Conservation (phyloP, 2,329 filamentous ascomycete species). For the Lachnellula willkommii region DNA sequence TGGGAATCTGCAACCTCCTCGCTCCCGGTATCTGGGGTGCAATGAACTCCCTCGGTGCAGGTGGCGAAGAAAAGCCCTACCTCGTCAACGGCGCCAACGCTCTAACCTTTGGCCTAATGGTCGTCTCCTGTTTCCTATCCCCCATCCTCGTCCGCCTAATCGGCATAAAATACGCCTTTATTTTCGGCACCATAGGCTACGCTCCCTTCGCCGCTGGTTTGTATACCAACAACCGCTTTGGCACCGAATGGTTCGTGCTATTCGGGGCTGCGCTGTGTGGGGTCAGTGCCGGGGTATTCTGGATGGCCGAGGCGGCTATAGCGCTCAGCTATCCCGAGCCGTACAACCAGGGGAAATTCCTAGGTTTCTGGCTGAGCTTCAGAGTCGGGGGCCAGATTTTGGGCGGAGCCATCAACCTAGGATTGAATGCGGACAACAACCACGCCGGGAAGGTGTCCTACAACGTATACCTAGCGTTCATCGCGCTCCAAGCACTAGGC, state of each 20-base stretch:
- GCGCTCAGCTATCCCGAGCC: constrained; percentile 68
- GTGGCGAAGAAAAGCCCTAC: constrained; percentile 58
- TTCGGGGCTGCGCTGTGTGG: constrained; percentile 39
- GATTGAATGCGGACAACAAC: constrained; percentile 54
- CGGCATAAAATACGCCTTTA: constrained; percentile 64
- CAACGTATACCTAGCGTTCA: constrained; percentile 64
- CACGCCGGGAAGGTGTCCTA: constrained; percentile 63
- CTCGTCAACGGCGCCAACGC: constrained; percentile 65
- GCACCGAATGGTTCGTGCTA: constrained; percentile 62
- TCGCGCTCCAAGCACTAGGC: constrained; percentile 60
- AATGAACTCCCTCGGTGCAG: constrained; percentile 69
- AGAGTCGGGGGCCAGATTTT: constrained; percentile 61
- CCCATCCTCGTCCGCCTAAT: constrained; percentile 60
- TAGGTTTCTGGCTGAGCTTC: constrained; percentile 63
- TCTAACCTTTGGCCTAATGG: constrained; percentile 68
- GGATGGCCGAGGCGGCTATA: constrained; percentile 70
- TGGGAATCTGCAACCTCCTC: constrained; percentile 65
- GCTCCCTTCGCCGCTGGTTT: constrained; percentile 66
- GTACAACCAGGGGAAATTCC: constrained; percentile 56
- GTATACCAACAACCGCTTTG: constrained; percentile 67
- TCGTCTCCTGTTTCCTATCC: constrained; percentile 62
- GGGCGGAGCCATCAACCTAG: constrained; percentile 66
- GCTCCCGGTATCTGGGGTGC: constrained; percentile 69
- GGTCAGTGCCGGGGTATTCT: constrained; percentile 59
- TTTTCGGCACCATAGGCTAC: constrained; percentile 69